phyloP scores from a whole-genome alignment of 2,329 filamentous ascomycete species.

The Leptographium lundbergii region DNA sequence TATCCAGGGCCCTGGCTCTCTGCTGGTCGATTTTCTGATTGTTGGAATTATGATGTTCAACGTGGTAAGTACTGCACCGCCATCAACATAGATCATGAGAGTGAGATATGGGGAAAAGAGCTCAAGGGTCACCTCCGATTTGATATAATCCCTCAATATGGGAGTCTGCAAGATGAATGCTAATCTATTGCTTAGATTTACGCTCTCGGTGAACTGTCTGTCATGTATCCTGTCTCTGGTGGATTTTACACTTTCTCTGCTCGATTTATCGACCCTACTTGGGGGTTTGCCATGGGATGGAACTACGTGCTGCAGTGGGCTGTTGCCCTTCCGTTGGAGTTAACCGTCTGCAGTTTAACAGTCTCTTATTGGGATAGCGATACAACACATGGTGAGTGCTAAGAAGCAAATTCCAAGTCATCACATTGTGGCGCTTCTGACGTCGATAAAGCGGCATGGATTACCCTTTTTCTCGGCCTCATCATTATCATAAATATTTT shows the following conservation, averaged over 20 bases:
- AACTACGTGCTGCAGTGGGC: slow-evolving; percentile 38
- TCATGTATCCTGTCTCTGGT: slow-evolving; percentile 43
- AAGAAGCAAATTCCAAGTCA: background rate
- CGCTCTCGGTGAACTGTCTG: slow-evolving; percentile 44
- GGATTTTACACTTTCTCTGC: slow-evolving; percentile 45
- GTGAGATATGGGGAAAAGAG: no score
- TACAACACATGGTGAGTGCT: slow-evolving; percentile 21
- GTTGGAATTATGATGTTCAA: slow-evolving; percentile 49
- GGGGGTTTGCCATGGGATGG: slow-evolving; percentile 38
- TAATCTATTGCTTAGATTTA: slow-evolving; percentile 20
- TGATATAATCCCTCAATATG: background rate
- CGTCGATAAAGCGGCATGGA: slow-evolving; percentile 20
- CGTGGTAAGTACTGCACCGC: slow-evolving; percentile 25
- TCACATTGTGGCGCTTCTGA: background rate
- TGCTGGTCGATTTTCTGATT: slow-evolving; percentile 38
- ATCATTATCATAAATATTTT: slow-evolving; percentile 44
- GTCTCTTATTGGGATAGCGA: slow-evolving; percentile 35
- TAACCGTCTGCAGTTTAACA: slow-evolving; percentile 35
- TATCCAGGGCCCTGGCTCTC: slow-evolving; percentile 27
- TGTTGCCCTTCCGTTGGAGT: slow-evolving; percentile 33
- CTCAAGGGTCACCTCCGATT: no score
- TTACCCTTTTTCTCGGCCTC: slow-evolving; percentile 34
- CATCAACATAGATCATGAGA: no score
- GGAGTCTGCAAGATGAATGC: no score
- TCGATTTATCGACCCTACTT: slow-evolving; percentile 45